Conservation (phyloP, 2,329 filamentous ascomycete species). For the Seiridium cupressi region DNA sequence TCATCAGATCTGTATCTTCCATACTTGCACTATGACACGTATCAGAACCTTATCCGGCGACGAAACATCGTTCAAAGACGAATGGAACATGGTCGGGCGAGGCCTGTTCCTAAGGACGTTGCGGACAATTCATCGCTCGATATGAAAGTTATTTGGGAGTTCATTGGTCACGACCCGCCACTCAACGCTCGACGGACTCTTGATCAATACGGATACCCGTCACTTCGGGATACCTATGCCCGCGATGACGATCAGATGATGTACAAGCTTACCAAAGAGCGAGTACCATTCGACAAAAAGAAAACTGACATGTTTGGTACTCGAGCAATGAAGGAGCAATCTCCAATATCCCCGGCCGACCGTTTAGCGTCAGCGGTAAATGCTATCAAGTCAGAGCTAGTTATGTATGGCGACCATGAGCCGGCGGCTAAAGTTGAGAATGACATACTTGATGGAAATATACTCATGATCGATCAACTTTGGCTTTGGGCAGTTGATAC, state of each 20-base stretch:
- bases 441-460: constrained; percentile 50
- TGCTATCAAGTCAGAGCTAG: constrained; percentile 14
- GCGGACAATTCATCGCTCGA: constrained; percentile 52
- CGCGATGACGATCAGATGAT: constrained; percentile 67
- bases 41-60: constrained; percentile 54
- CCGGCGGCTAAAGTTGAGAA: constrained; percentile 30
- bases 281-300: constrained; percentile 19
- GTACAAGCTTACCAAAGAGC: constrained; percentile 61
- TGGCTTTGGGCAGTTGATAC: constrained; percentile 61
- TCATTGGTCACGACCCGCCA: constrained; percentile 57
- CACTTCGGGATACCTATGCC: constrained; percentile 56
- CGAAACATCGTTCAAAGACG: constrained; percentile 53
- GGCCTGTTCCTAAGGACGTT: constrained; percentile 54
- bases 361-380: constrained; percentile 17
- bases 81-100: constrained; percentile 50
- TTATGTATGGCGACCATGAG: constrained; percentile 19
- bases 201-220: constrained; percentile 64
- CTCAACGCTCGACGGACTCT: constrained; percentile 61
- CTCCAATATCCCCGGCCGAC: constrained; percentile 16
- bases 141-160: constrained; percentile 61
- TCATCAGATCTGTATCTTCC: constrained; percentile 45
- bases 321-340: neutral
- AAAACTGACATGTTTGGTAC: constrained; percentile 22
- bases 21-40: constrained; percentile 65
- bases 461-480: constrained; percentile 66